A percentile compares a stretch with the other conserved stretches of the same genome.
phyloP scores from a whole-genome alignment of 176 grass and related monocot species.

The Areca catechu region DNA sequence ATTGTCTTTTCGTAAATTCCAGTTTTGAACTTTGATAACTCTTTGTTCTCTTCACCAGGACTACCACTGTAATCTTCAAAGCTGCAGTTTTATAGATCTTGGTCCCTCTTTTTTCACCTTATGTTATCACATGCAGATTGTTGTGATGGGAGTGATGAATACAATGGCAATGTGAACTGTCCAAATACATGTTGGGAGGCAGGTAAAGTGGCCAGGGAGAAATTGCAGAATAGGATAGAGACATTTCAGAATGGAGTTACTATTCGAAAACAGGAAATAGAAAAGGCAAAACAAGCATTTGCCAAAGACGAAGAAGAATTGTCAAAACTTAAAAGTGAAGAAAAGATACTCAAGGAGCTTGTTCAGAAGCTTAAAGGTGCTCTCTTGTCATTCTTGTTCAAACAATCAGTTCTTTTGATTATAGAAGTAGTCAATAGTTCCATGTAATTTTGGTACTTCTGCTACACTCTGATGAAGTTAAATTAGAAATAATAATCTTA shows the following conservation, averaged over 20 bases:
- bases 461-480: no score
- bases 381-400: background rate
- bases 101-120: background rate
- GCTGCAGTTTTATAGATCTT: background rate
- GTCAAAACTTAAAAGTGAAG: constrained; percentile 67
- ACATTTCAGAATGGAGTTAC: constrained; percentile 69
- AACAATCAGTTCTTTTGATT: background rate
- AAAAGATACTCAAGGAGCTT: constrained; percentile 70
- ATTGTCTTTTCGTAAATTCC: no score
- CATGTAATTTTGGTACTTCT: background rate
- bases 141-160: constrained; percentile 96
- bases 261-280: constrained; percentile 65
- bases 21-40: no score
- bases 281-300: constrained; percentile 75
- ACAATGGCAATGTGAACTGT: constrained; percentile 58
- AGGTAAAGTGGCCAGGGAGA: constrained; percentile 81
- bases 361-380: constrained; percentile 88
- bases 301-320: constrained; percentile 71
- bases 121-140: constrained; percentile 45
- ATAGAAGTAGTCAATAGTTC: background rate
- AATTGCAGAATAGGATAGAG: constrained; percentile 74
- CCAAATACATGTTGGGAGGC: constrained; percentile 97
- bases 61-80: background rate
- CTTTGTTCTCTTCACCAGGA: no score
- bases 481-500: no score